Percentiles rank a stretch among this genome's conserved stretches.
These are phyloP conservation scores for Hortaea sp. DNA, from an alignment of 2,329 filamentous ascomycete genomes.

Conservation along the genomic window DNA sequence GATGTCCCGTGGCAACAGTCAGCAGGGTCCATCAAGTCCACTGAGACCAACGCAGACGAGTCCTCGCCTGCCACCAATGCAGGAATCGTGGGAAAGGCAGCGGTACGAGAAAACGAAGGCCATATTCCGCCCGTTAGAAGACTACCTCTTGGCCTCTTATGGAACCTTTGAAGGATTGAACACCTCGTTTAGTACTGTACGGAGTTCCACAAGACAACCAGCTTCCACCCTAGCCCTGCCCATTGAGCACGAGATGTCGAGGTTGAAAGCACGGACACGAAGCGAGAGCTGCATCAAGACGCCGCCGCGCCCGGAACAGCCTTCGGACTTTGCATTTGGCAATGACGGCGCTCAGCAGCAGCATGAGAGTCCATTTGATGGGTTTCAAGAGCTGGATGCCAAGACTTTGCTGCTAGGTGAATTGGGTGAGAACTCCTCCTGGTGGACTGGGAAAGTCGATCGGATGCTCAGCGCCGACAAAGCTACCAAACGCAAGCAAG, in stretches of 20 bases:
- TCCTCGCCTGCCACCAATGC: constrained; percentile 12
- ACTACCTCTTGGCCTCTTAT: constrained; percentile 63
- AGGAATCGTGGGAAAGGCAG: constrained; percentile 17
- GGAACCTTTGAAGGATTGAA: constrained; percentile 64
- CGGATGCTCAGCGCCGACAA: constrained; percentile 22
- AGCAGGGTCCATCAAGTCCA: constrained; percentile 8
- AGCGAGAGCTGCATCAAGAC: constrained; percentile 36
- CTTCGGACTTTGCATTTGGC: not conserved
- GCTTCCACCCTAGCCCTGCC: not conserved
- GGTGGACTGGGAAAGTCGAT: constrained; percentile 59
- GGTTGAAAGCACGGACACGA: constrained; percentile 25
- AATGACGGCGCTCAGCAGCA: constrained; percentile 7
- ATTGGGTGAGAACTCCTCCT: constrained; percentile 69
- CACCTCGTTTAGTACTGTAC: constrained; percentile 56
- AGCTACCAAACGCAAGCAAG: constrained; percentile 17
- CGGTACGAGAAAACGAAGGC: constrained; percentile 37
- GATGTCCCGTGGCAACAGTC: constrained; percentile 8
- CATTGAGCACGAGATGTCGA: not conserved
- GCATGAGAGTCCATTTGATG: constrained; percentile 26
- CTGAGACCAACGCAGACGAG: constrained; percentile 12
- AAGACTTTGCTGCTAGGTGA: constrained; percentile 66
- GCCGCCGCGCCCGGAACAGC: constrained; percentile 23
- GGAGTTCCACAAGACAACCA: constrained; percentile 20
- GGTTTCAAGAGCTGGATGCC: constrained; percentile 56
- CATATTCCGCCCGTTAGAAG: constrained; percentile 67